Conservation (phyloP, 2,329 filamentous ascomycete species). For the Ophiocordyceps sinensis region DNA sequence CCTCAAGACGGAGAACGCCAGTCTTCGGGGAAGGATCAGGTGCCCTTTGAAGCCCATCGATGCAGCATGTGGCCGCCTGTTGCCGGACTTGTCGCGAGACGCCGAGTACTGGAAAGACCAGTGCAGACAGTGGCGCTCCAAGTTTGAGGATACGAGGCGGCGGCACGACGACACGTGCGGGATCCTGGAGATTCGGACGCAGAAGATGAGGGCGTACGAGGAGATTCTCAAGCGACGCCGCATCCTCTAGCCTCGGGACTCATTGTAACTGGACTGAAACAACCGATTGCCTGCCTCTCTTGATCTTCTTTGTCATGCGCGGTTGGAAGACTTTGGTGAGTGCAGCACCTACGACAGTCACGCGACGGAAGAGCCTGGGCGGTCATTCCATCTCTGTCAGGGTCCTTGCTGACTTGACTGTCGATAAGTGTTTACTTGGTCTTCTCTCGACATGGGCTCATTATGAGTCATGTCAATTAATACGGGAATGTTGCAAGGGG, state of each 20-base stretch:
- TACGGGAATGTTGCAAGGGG: no score
- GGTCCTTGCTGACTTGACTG: no score
- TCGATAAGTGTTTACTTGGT: no score
- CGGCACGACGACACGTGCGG: conserved; percentile 14
- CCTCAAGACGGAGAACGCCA: conserved; percentile 20
- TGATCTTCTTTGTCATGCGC: no score
- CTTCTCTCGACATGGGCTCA: no score
- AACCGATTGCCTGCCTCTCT: no score
- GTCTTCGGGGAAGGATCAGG: conserved; percentile 18
- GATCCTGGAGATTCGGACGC: conserved; percentile 14
- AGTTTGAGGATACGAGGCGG: conserved; percentile 12
- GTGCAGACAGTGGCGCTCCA: conserved; percentile 15
- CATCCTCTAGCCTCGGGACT: conserved; percentile 9
- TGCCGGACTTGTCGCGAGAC: conserved; percentile 15
- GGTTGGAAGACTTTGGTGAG: no score
- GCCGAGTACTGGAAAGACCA: conserved; percentile 20
- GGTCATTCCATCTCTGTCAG: no score
- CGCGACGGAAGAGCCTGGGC: no score
- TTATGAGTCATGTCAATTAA: no score
- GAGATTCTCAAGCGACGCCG: conserved; percentile 17
- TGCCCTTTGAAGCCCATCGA: conserved; percentile 20
- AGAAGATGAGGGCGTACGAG: conserved; percentile 19
- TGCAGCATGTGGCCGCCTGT: conserved; percentile 14
- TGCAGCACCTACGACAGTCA: no score
- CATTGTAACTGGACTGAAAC: no score